Percentiles rank a stretch among this genome's conserved stretches.
Conservation (phyloP, 495 filamentous ascomycete genomes). For the Talaromyces trachyspermus region DNA sequence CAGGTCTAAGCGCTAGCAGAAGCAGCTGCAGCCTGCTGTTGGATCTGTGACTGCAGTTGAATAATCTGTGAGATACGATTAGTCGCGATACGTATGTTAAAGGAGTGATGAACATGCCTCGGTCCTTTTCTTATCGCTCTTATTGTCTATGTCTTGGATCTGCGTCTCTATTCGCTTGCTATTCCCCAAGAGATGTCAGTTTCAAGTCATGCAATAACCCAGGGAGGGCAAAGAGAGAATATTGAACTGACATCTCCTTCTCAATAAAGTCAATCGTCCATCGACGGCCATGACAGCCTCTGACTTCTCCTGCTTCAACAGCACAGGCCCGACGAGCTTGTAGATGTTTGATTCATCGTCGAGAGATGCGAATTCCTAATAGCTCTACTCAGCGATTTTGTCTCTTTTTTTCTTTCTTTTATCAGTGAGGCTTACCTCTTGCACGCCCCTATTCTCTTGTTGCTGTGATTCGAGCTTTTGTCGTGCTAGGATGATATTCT, state of each 20-base stretch:
- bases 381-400: neutral
- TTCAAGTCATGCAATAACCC: neutral
- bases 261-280: slow-evolving; percentile 82
- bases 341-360: slow-evolving; percentile 81
- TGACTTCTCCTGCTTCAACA: slow-evolving; percentile 85
- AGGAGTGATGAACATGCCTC: slow-evolving; percentile 40
- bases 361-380: slow-evolving; percentile 72
- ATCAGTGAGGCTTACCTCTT: slow-evolving; percentile 47
- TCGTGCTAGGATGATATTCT: slow-evolving; percentile 64
- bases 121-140: slow-evolving; percentile 72
- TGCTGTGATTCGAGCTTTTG: slow-evolving; percentile 92
- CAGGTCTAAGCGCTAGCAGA: no score
- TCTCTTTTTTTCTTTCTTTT: neutral
- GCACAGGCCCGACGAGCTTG: slow-evolving; percentile 86
- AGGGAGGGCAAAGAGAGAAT: neutral
- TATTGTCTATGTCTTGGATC: slow-evolving; percentile 70
- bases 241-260: slow-evolving; percentile 72
- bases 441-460: slow-evolving; percentile 83
- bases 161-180: slow-evolving; percentile 78
- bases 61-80: slow-evolving; percentile 23
- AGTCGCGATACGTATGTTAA: neutral
- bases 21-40: slow-evolving; percentile 32
- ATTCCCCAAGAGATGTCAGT: slow-evolving; percentile 1
- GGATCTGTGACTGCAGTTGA: slow-evolving; percentile 35
- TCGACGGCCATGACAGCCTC: slow-evolving; percentile 88